Evolutionary conservation across 2,329 filamentous ascomycete species (phyloP), one percentile per base, ranked within the genome.

Genomic region (Arthrinium puccinioides): DNA sequence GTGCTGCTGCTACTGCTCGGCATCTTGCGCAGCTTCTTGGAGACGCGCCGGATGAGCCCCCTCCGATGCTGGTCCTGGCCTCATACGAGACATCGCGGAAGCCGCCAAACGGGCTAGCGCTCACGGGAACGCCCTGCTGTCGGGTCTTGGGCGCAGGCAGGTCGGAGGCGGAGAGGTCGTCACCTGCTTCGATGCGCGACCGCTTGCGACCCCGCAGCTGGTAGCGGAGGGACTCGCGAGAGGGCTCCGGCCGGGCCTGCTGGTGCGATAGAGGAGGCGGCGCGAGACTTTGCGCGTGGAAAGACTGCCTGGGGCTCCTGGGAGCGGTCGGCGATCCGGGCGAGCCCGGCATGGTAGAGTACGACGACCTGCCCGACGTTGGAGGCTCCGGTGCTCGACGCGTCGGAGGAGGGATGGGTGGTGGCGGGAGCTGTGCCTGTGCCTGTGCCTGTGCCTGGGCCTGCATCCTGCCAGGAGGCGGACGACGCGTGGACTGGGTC

Each of bases 401-500:
- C 9, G 20, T 30, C n/a, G 35, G 35, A 10, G 39, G 38, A 19
- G 35, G 35, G 15, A 41, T 41, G 7, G 32, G 30, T 6, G 39
- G 24, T 20, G 38, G 25, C 13, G 35, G 30, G n/a, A n/a, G n/a
- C n/a, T n/a, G n/a, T n/a, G n/a, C 14, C 18, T 31, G 28, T 16
- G 28, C 6, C 28, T 19, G 28, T 16, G 14, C 13, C 11, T 31
- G 28, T 13, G 14, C 28, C 26, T 37, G 38, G 10, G 25, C 10
- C 15, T 27, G 32, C 16, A 20, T 25, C 27, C n/a, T 28, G 25
- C 28, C 41, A 16, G 36, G 29, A 23, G 21, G 36, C 2, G 62
- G 68, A 50, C 71, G 70, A 4, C 74, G 63, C 2, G 71, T 74
- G 5, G 72, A 75, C 42, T 72, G 69, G 43, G 77, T 77, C 36